Conservation (phyloP, 2,329 filamentous ascomycete genomes). For the Fusarium devonianum region DNA sequence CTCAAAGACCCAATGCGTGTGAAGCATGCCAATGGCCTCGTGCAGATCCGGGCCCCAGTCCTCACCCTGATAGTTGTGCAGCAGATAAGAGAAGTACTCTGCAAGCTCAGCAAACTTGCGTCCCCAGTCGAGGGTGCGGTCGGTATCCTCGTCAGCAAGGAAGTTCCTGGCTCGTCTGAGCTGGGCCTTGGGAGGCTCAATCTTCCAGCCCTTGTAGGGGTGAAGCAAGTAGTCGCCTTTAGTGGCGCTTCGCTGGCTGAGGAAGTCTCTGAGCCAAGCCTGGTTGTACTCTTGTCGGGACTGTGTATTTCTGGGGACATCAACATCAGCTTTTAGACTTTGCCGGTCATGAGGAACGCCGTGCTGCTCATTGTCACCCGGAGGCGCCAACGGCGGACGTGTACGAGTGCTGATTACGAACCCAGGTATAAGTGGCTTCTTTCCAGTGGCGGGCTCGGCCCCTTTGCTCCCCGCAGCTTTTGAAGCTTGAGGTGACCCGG, state of each 20-base stretch:
- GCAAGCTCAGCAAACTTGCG: conserved; percentile 47
- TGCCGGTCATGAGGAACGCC: neutral
- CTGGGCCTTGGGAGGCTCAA: conserved; percentile 45
- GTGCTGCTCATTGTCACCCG: neutral
- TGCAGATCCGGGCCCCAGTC: conserved; percentile 44
- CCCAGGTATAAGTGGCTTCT: conserved; percentile 6
- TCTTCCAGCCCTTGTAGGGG: conserved; percentile 46
- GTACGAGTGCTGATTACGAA: conserved; percentile 25
- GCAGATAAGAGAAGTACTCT: conserved; percentile 50
- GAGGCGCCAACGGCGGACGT: neutral
- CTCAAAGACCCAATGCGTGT: conserved; percentile 47
- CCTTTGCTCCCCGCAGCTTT: neutral
- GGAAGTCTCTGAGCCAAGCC: conserved; percentile 8
- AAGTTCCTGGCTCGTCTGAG: conserved; percentile 51
- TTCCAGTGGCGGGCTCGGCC: neutral
- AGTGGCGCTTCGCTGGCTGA: neutral
- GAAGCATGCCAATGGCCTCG: conserved; percentile 46
- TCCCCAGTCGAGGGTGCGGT: conserved; percentile 52
- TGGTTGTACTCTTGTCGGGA: neutral
- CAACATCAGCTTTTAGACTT: neutral
- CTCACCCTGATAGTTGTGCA: conserved; percentile 30
- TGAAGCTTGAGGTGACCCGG: neutral
- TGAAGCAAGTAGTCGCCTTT: conserved; percentile 15
- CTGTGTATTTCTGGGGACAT: neutral
- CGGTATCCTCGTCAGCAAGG: conserved; percentile 57